Evolutionary conservation across 1,284 basidiomycete species (phyloP).

Genomic region (Kwoniella shivajii): DNA sequence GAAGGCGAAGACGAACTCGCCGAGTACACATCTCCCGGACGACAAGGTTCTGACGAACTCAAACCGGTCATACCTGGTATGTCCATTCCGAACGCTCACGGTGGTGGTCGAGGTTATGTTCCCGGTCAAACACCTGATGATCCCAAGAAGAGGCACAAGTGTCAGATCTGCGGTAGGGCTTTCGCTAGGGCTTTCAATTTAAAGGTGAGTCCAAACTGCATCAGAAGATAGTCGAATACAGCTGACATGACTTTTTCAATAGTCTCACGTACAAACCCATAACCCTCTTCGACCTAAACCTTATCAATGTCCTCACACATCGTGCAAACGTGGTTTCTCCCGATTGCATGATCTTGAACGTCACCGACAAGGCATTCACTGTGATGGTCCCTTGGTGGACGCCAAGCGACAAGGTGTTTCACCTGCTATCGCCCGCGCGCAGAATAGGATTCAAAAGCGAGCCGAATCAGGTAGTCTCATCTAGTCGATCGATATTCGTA

Average conservation of each 20-base stretch:
- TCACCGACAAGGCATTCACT: conserved; percentile 55
- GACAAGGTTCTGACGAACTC: conserved; percentile 20
- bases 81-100: conserved; percentile 47
- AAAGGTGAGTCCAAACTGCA: conserved; percentile 39
- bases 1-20: conserved; percentile 26
- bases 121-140: conserved; percentile 55
- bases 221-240: background rate
- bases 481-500: conserved; percentile 22
- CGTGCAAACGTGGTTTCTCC: conserved; percentile 54
- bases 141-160: conserved; percentile 56
- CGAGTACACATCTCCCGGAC: conserved; percentile 15
- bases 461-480: conserved; percentile 47
- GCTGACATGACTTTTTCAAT: conserved; percentile 16
- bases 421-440: conserved; percentile 50
- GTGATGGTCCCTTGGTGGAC: conserved; percentile 53
- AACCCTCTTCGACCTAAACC: conserved; percentile 55
- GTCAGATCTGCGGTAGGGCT: conserved; percentile 52
- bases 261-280: conserved; percentile 54
- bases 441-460: conserved; percentile 46
- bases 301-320: conserved; percentile 51
- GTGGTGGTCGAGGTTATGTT: conserved; percentile 53
- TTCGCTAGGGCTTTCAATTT: conserved; percentile 56
- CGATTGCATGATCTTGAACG: conserved; percentile 56
- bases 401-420: conserved; percentile 51
- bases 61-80: conserved; percentile 22